Conservation (phyloP, 1,284 basidiomycete species). For the Ceratobasidium sp. region DNA sequence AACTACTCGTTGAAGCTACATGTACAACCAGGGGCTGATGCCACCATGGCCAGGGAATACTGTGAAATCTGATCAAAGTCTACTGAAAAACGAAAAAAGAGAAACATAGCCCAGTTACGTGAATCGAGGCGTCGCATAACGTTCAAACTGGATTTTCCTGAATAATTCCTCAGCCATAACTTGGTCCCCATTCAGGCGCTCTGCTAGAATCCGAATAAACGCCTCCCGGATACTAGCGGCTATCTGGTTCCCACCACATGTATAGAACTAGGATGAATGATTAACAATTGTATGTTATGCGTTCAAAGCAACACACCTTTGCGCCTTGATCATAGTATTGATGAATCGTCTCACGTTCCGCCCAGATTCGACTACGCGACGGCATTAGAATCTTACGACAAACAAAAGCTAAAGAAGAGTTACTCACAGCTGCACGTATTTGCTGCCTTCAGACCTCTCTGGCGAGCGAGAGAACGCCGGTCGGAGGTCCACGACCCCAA, state of each 20-base stretch:
- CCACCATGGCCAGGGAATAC: too few species aligned
- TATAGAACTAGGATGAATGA: slow-evolving; percentile 17
- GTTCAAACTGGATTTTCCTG: slow-evolving; percentile 25
- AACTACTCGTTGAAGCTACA: too few species aligned
- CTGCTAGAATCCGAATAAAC: slow-evolving; percentile 18
- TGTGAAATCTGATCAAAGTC: too few species aligned
- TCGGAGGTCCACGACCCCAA: slow-evolving; percentile 65
- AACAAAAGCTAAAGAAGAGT: background rate
- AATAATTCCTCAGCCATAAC: slow-evolving; percentile 12
- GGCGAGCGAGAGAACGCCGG: slow-evolving; percentile 63
- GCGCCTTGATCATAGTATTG: slow-evolving; percentile 59
- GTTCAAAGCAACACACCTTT: slow-evolving; percentile 48
- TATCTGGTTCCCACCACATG: slow-evolving; percentile 25
- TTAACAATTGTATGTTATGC: background rate
- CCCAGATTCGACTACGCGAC: slow-evolving; percentile 61
- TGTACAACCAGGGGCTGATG: too few species aligned
- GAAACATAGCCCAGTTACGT: too few species aligned
- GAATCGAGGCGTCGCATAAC: slow-evolving; percentile 19
- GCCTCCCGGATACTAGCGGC: slow-evolving; percentile 22
- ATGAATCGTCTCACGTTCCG: slow-evolving; percentile 60
- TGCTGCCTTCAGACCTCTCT: slow-evolving; percentile 61
- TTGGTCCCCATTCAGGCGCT: background rate
- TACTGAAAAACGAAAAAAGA: too few species aligned
- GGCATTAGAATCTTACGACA: background rate
- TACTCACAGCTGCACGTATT: slow-evolving; percentile 66